A percentile compares a stretch with the other conserved stretches of the same genome.
Conservation (phyloP, 2,329 filamentous ascomycete genomes). For the Talaromyces sp. region DNA sequence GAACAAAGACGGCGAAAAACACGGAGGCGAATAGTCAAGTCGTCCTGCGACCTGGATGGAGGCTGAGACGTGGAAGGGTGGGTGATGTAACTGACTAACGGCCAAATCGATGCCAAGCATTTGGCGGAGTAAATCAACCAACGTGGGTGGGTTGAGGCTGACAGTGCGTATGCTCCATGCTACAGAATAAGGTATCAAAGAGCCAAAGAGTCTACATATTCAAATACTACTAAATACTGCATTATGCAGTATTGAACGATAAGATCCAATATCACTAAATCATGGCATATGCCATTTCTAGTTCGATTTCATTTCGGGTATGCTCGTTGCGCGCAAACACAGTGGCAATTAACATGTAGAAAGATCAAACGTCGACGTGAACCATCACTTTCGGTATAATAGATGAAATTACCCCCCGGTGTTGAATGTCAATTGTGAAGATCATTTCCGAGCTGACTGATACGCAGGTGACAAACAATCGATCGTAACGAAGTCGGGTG, state of each 20-base stretch:
- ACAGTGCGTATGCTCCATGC: neutral
- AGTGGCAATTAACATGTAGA: neutral
- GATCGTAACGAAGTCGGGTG: conserved; percentile 18
- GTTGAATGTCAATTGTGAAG: neutral
- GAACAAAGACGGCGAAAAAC: neutral
- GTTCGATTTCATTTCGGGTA: neutral
- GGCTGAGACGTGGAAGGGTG: neutral
- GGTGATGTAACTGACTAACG: neutral
- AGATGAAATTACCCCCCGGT: neutral
- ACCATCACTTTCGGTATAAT: neutral
- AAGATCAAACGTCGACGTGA: neutral
- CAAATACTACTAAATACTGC: neutral
- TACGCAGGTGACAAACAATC: neutral
- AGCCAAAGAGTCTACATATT: neutral
- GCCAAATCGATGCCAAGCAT: neutral
- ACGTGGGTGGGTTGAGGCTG: neutral
- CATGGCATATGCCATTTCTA: neutral
- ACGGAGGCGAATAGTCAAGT: neutral
- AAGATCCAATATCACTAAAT: neutral
- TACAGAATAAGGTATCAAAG: neutral
- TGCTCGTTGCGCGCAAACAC: neutral
- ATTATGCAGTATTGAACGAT: neutral
- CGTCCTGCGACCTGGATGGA: conserved; percentile 6
- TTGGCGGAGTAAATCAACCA: neutral
- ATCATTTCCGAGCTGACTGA: neutral